Evolutionary conservation across 495 filamentous ascomycete species (phyloP).

Genomic region (Hypomontagnella monticulosa): DNA sequence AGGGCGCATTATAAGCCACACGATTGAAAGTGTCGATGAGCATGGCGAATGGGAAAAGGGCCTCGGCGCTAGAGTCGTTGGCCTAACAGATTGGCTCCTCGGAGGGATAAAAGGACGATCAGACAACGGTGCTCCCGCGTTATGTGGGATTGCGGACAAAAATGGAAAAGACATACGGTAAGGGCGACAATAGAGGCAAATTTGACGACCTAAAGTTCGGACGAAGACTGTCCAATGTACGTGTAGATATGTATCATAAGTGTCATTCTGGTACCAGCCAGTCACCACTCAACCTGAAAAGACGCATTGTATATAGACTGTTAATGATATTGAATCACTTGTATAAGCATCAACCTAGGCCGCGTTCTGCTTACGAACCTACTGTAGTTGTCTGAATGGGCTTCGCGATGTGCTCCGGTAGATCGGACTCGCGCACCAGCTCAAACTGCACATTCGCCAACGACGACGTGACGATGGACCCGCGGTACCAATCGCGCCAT

Average conservation of each 20-base stretch:
- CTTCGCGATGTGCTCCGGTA: slow-evolving; percentile 43
- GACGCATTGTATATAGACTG: slow-evolving; percentile 31
- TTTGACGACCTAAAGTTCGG: background rate
- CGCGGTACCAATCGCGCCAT: slow-evolving; percentile 52
- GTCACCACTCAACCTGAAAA: slow-evolving; percentile 36
- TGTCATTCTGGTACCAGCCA: slow-evolving; percentile 22
- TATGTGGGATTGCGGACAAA: slow-evolving; percentile 28
- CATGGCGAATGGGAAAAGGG: slow-evolving; percentile 71
- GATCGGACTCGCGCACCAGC: slow-evolving; percentile 48
- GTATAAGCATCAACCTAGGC: background rate
- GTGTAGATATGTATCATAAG: slow-evolving; percentile 39
- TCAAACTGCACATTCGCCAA: slow-evolving; percentile 50
- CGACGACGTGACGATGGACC: slow-evolving; percentile 44
- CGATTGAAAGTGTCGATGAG: slow-evolving; percentile 91
- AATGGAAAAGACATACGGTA: slow-evolving; percentile 18
- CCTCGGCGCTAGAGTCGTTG: slow-evolving; percentile 75
- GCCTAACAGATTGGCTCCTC: slow-evolving; percentile 87
- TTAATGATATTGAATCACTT: slow-evolving; percentile 10
- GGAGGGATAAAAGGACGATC: slow-evolving; percentile 64
- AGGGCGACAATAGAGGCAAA: slow-evolving; percentile 10
- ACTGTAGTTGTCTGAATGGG: slow-evolving; percentile 9
- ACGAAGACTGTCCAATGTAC: slow-evolving; percentile 19
- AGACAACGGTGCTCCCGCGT: slow-evolving; percentile 41
- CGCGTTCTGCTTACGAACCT: background rate
- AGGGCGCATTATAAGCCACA: slow-evolving; percentile 83